Evolutionary conservation across 1,284 basidiomycete species (phyloP), one percentile per base, ranked within the genome.

Genomic region (Pseudozyma sp.): DNA sequence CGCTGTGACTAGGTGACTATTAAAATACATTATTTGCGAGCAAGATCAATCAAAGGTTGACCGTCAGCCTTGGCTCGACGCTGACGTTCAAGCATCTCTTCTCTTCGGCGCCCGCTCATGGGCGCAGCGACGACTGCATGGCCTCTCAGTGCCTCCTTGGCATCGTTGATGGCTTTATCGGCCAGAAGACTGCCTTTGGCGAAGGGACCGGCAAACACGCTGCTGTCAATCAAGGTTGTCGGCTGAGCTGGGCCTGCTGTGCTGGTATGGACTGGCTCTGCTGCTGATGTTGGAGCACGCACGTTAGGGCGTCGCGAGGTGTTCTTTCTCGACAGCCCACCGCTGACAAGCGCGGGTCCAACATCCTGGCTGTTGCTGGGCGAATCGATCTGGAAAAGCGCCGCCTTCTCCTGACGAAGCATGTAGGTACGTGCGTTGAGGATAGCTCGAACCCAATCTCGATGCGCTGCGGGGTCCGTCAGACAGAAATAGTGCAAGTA

Each of bases 391-490:
- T 70, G 61, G 74, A 85, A 83, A 5, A 85, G 63, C 11, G 77
- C 70, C 12, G 81, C 73, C 40, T 70, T 70, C 51, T 85, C 83
- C 55, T 83, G 82, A 7, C 69, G 54, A 52, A 85, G 43, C n/a
- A 84, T 68, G 55, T 84, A 85, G 8, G 81, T 80, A 42, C 80
- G 73, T 9, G 81, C 83, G 48, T 78, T 77, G 34, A 79, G 38
- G 18, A 83, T 79, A 7, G 78, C 70, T 10, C 74, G 71, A 11
- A 83, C 76, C 83, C 83, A 85, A 59, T 83, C 78, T 16, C 80
- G 74, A 42, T 82, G 79, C 5, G 83, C 83, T 2, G 71, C 76
- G 5, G 70, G 70, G 58, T 83, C 82, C 1, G 78, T 76, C 14
- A 83, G 76, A 25, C 68, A 73, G 39, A 81, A 77, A 66, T 77